A percentile compares a stretch with the other conserved stretches of the same genome.
Evolutionary conservation across 768 basidiomycete species (phyloP).

Genomic region (Rhodotorula babjevae): DNA sequence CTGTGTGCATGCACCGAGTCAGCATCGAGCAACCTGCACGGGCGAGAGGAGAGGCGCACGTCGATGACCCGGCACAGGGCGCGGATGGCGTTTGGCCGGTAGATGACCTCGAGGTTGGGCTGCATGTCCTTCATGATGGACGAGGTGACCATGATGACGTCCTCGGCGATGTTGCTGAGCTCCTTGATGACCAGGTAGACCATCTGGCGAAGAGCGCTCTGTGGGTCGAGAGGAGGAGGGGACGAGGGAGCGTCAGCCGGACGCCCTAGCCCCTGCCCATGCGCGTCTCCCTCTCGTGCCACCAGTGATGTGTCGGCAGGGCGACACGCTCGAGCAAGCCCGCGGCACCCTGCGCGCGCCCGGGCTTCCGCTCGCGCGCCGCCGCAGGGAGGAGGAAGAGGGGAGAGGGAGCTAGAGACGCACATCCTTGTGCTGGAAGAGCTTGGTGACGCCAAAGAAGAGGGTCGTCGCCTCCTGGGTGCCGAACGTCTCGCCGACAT

Average conservation of each 20-base stretch:
- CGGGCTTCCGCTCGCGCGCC: no score
- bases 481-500: slow-evolving; percentile 88
- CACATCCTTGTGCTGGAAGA: slow-evolving; percentile 99
- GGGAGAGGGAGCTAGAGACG: slow-evolving; percentile 46
- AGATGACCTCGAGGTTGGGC: slow-evolving; percentile 95
- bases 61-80: slow-evolving; percentile 95
- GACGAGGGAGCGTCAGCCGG: background rate
- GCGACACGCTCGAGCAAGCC: no score
- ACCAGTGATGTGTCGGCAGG: no score
- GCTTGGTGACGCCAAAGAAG: slow-evolving; percentile 97
- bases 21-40: no score
- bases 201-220: slow-evolving; percentile 94
- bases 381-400: no score
- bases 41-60: slow-evolving; percentile 55
- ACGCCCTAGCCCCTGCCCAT: no score
- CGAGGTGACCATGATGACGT: slow-evolving; percentile 98
- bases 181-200: slow-evolving; percentile 99
- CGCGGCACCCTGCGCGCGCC: background rate
- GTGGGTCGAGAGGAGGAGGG: slow-evolving; percentile 19
- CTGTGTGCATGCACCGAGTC: slow-evolving; percentile 49
- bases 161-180: slow-evolving; percentile 87
- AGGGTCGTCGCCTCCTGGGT: slow-evolving; percentile 95
- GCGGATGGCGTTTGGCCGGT: slow-evolving; percentile 93
- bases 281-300: no score
- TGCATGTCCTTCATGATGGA: slow-evolving; percentile 99